Evolutionary conservation across 1,284 basidiomycete genomes (phyloP), one percentile per base, ranked within the genome.

Genomic region (Ganoderma lucidum): DNA sequence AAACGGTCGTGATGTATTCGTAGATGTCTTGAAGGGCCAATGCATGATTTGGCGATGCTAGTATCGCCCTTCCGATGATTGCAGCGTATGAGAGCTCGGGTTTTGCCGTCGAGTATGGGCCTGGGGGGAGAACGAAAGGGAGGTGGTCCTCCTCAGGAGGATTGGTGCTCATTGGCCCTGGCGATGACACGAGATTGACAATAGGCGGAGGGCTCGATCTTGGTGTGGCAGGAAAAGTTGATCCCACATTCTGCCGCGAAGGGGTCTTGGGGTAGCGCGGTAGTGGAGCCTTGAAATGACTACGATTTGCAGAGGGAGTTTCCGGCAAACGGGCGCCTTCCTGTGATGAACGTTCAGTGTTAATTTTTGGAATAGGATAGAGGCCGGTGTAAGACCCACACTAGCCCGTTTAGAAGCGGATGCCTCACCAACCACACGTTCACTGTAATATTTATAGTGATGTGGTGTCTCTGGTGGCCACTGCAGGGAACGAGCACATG

Each of bases 21-120:
- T 99, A 99, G 71, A 99, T 97, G 79, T 99, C 96, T 76, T 97
- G 95, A 32, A 99, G 85, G 0, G 96, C 96, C 42, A 99, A 88
- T 48, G 94, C 91, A 74, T 95, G 93, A 48, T 93, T 88, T 0
- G 90, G 88, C 1, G 95, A 96, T 15, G 94, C 93, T 67, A 97
- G 85, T 71, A 99, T 92, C 8, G 97, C 97, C 75, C 97, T 96
- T 5, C 97, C 97, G 72, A 99, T 96, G 64, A 99, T 88, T 6
- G 96, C 97, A 2, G 97, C 97, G 77, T 99, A 99, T 2, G 96
- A 96, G 39, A 90, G 87, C 39, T 92, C 88, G 0, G 96, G 96
- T 76, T 96, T 95, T 66, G 86, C 86, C 51, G 82, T 81, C 5
- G 92, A 89, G 76, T 96, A 93, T 1, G 94, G 94, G n/a, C 94